Percentiles rank a stretch among this genome's conserved stretches.
These are phyloP conservation scores for Tricholoma furcatifolium DNA, from an alignment of 768 basidiomycete genomes.

Conservation along the genomic window DNA sequence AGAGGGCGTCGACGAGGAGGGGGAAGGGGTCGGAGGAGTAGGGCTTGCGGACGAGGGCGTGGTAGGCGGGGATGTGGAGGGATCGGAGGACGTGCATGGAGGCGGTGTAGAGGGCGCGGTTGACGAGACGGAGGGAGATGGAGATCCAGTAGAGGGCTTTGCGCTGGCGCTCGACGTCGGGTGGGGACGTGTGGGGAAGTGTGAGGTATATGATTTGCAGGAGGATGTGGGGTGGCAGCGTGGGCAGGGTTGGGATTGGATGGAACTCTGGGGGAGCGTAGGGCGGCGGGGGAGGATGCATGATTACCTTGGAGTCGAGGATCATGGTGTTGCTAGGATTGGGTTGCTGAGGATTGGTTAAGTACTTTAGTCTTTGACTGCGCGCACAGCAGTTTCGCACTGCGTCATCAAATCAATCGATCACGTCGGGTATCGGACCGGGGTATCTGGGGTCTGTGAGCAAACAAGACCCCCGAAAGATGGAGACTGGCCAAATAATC, in stretches of 20 bases:
- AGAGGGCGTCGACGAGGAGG: slow-evolving; percentile 23
- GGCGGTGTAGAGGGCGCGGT: slow-evolving; percentile 67
- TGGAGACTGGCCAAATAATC: not conserved
- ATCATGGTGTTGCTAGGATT: slow-evolving; percentile 30
- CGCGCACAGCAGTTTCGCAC: too few relatives aligned
- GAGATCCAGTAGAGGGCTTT: slow-evolving; percentile 73
- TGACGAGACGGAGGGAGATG: slow-evolving; percentile 60
- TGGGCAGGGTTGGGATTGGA: slow-evolving; percentile 20
- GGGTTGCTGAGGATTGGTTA: too few relatives aligned
- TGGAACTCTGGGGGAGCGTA: slow-evolving; percentile 20
- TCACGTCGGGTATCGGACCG: too few relatives aligned
- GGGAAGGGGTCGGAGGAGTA: slow-evolving; percentile 85
- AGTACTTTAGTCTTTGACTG: too few relatives aligned
- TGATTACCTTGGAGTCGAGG: slow-evolving; percentile 32
- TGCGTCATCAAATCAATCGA: too few relatives aligned
- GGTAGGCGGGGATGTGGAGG: slow-evolving; percentile 68
- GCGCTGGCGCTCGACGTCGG: slow-evolving; percentile 52
- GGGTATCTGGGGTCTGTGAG: slow-evolving; percentile 19
- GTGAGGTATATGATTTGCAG: slow-evolving; percentile 67
- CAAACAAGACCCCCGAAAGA: slow-evolving; percentile 23
- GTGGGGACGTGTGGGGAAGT: slow-evolving; percentile 48
- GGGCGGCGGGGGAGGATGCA: slow-evolving; percentile 15
- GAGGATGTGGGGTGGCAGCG: slow-evolving; percentile 61
- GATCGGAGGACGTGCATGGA: slow-evolving; percentile 83
- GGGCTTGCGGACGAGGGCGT: slow-evolving; percentile 56